A percentile compares a stretch with the other conserved stretches of the same genome.
phyloP scores from a whole-genome alignment of 2,329 filamentous ascomycete genomes.

The Fusarium sublunatum region DNA sequence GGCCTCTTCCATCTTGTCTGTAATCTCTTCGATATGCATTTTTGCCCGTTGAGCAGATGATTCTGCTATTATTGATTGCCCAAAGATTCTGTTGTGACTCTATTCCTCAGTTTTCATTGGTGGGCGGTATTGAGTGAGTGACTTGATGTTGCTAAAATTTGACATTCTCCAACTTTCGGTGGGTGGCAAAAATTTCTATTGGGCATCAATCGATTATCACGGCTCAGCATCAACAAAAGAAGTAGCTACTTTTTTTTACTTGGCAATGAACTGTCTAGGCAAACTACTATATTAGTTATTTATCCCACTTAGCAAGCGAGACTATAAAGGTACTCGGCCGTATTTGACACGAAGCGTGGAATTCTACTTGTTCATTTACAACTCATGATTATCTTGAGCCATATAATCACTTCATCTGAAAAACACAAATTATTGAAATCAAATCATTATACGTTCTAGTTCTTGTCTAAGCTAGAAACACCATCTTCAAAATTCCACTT shows the following conservation, averaged over 20 bases:
- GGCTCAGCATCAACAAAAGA: constrained; percentile 6
- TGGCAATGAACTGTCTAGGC: background rate
- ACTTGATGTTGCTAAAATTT: constrained; percentile 40
- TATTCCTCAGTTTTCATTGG: constrained; percentile 20
- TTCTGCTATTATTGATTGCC: background rate
- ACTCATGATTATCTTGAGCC: no score
- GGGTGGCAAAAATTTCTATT: constrained; percentile 44
- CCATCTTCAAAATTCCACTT: background rate
- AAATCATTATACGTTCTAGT: constrained; percentile 8
- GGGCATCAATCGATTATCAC: constrained; percentile 32
- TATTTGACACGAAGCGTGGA: no score
- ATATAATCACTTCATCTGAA: background rate
- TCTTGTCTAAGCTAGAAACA: constrained; percentile 14
- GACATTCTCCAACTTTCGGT: constrained; percentile 42
- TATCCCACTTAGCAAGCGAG: no score
- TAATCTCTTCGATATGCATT: constrained; percentile 59
- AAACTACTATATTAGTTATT: no score
- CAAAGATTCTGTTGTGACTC: constrained; percentile 8
- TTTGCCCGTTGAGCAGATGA: constrained; percentile 5
- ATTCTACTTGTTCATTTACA: no score
- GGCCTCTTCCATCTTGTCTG: constrained; percentile 54
- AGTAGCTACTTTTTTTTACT: background rate
- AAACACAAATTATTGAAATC: background rate
- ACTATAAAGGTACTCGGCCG: no score
- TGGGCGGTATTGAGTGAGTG: constrained; percentile 21